Conservation (phyloP, 306 rosid species). For the Prunus armeniaca region DNA sequence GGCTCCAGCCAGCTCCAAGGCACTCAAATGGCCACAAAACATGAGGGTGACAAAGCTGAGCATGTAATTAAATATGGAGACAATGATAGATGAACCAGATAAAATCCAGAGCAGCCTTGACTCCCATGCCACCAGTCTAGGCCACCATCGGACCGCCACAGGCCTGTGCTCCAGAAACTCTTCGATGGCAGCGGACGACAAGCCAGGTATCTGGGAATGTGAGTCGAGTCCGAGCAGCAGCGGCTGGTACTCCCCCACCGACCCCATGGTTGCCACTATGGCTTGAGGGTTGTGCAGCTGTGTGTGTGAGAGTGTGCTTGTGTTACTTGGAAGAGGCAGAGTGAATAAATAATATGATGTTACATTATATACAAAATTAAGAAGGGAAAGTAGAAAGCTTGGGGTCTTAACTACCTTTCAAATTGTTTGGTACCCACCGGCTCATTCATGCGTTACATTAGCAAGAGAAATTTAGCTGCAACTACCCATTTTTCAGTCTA, state of each 20-base stretch:
- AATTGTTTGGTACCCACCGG: neutral
- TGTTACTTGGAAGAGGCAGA: neutral
- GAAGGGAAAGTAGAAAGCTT: neutral
- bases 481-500: neutral
- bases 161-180: conserved; percentile 35
- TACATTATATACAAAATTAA: neutral
- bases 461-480: conserved; percentile 4
- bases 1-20: conserved; percentile 71
- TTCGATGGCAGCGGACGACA: conserved; percentile 40
- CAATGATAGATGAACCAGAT: conserved; percentile 34
- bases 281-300: neutral
- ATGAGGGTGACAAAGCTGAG: conserved; percentile 46
- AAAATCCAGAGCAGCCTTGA: conserved; percentile 59
- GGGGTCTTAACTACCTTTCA: neutral
- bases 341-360: neutral
- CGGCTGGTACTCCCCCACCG: neutral
- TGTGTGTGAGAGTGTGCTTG: neutral
- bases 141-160: conserved; percentile 32
- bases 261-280: neutral
- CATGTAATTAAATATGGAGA: conserved; percentile 41
- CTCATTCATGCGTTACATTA: neutral
- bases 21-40: conserved; percentile 56
- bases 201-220: conserved; percentile 20
- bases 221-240: conserved; percentile 23
- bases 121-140: conserved; percentile 60